phyloP scores from a whole-genome alignment of 768 basidiomycete genomes.

The Amanita phalloides region DNA sequence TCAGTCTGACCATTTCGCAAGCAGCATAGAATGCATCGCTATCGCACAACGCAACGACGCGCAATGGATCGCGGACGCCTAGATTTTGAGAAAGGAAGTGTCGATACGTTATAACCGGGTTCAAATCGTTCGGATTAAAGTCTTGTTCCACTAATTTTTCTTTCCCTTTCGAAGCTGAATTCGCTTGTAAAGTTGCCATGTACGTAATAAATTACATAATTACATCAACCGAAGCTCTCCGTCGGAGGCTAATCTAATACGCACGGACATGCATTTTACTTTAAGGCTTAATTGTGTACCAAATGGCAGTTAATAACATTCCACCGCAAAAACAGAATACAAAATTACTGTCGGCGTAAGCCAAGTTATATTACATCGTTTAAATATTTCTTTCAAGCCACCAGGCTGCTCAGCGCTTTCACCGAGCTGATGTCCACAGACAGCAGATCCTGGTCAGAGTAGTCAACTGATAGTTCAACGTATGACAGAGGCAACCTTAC shows the following conservation, averaged over 20 bases:
- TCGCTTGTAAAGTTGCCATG: not conserved
- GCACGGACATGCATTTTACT: too few relatives aligned
- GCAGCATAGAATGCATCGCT: conserved; percentile 81
- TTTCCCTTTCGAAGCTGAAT: conserved; percentile 38
- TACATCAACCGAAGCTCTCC: too few relatives aligned
- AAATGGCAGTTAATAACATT: too few relatives aligned
- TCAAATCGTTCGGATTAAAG: conserved; percentile 40
- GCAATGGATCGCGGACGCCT: conserved; percentile 65
- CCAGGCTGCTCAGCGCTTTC: conserved; percentile 14
- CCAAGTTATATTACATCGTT: too few relatives aligned
- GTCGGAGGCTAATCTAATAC: too few relatives aligned
- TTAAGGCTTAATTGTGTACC: too few relatives aligned
- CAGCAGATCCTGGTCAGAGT: conserved; percentile 23
- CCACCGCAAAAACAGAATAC: too few relatives aligned
- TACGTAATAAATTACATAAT: too few relatives aligned
- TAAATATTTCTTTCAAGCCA: conserved; percentile 4
- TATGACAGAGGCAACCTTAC: conserved; percentile 22
- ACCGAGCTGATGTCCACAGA: conserved; percentile 29
- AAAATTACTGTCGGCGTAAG: too few relatives aligned
- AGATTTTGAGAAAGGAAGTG: conserved; percentile 61
- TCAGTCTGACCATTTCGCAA: conserved; percentile 79
- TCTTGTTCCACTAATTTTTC: conserved; percentile 31
- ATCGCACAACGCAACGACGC: conserved; percentile 85
- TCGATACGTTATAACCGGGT: conserved; percentile 67
- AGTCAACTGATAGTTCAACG: conserved; percentile 1